Conservation (phyloP, 257 asterid genomes). For the Cinchona pubescens region DNA sequence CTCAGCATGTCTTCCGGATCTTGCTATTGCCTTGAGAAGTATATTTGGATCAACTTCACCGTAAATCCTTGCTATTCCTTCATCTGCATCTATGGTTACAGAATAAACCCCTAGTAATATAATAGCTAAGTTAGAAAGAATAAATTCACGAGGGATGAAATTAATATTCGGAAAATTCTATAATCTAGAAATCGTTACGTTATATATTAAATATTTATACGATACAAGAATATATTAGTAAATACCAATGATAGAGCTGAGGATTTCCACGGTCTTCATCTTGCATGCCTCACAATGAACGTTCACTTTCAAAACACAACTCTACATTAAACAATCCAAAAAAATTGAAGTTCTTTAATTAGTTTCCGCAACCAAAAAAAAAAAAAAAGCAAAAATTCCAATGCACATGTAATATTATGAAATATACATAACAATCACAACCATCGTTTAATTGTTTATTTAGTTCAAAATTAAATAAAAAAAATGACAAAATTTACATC, state of each 20-base stretch:
- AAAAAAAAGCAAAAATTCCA: too few species aligned
- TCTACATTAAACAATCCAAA: slow-evolving; percentile 21
- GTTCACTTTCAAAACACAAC: slow-evolving; percentile 49
- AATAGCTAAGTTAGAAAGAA: neutral
- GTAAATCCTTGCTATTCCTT: slow-evolving; percentile 17
- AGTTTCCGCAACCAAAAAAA: too few species aligned
- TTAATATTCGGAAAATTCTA: too few species aligned
- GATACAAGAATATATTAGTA: neutral
- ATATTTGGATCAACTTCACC: slow-evolving; percentile 52
- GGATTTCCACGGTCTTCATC: slow-evolving; percentile 37
- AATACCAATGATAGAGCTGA: slow-evolving; percentile 50
- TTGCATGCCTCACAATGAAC: slow-evolving; percentile 51
- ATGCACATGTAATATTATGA: too few species aligned
- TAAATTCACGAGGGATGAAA: neutral
- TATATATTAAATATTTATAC: too few species aligned
- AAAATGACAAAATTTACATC: too few species aligned
- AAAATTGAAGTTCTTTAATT: neutral
- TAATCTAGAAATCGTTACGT: too few species aligned
- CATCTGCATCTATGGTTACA: slow-evolving; percentile 30
- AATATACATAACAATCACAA: too few species aligned
- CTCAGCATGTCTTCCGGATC: slow-evolving; percentile 40
- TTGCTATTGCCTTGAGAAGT: slow-evolving; percentile 34
- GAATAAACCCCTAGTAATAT: slow-evolving; percentile 38
- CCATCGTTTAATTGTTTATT: too few species aligned
- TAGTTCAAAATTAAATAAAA: too few species aligned